These are phyloP conservation scores for Chlamydomonas reinhardtii DNA, from an alignment of 163 green algal species.

Conservation along the genomic window DNA sequence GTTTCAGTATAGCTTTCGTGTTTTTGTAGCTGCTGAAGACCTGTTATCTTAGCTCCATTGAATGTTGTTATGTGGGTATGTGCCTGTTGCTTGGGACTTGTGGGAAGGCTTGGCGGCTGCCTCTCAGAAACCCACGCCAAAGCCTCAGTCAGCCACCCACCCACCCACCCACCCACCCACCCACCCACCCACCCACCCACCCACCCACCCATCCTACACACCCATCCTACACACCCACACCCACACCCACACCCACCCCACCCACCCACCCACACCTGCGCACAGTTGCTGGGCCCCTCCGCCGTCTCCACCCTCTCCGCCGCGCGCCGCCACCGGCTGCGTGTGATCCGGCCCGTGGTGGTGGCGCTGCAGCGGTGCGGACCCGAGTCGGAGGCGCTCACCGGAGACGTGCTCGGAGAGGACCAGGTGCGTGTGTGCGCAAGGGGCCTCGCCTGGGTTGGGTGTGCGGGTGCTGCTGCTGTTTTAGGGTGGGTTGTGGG, in stretches of 20 bases:
- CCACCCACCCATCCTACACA: neutral
- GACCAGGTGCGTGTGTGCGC: neutral
- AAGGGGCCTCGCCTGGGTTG: too few species aligned
- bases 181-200: neutral
- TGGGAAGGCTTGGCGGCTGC: too few species aligned
- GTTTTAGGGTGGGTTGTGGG: too few species aligned
- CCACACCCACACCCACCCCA: too few species aligned
- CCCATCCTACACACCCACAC: neutral
- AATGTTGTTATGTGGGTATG: too few species aligned
- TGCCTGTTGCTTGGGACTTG: too few species aligned
- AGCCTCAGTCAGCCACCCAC: neutral
- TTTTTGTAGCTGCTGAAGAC: too few species aligned
- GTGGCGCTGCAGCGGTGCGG: conserved; percentile 52
- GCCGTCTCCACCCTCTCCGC: conserved; percentile 64
- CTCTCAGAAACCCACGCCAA: too few species aligned
- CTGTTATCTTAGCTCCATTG: too few species aligned
- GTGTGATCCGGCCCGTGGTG: conserved; percentile 71
- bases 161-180: neutral
- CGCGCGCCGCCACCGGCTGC: conserved; percentile 87
- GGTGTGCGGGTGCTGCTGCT: too few species aligned
- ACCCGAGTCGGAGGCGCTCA: neutral
- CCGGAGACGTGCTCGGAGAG: neutral
- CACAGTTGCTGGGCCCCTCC: conserved; percentile 57
- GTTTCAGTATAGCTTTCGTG: too few species aligned
- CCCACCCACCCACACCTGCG: too few species aligned